Base-by-base conservation (phyloP, 208 protist species). In the Leishmania tarentolae region DNA sequence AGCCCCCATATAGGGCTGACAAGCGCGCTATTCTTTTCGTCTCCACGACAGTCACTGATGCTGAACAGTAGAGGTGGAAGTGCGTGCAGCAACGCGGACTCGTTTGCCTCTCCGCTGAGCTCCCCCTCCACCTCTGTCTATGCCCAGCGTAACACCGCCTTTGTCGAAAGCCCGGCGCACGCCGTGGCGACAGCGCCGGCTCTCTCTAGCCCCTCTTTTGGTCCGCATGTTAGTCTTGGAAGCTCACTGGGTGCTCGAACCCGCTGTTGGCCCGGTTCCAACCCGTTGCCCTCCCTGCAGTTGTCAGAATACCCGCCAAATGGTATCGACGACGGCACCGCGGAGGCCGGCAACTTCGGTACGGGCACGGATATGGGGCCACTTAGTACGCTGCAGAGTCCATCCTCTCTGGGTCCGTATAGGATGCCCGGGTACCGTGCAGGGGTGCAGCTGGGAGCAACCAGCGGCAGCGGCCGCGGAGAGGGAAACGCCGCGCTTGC, bases 341-440 rank as follows among this genome's bases (percentile, higher is more conserved):
- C 28, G 42, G 73, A 73, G 46, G 61, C 46, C 40, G 28, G 61
- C 61, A 53, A 44, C 21, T 63, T 46, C 42, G 42, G 1, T 59
- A 75, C 63, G 52, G 35, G 35, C n/a, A 65, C 28, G 11, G 79
- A 83, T n/a, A 21, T 46, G 40, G 35, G 59, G 9, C 47, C 21
- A n/a, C 8, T 76, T 68, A 84, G 75, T 69, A 31, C 35, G 3
- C 80, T 66, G 53, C 80, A 79, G 66, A 78, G 74, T 44, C 80
- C 80, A 0, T 59, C 74, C 3, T 75, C 80, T 0, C 80, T 66
- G 1, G 53, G 73, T 8, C 47, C 66, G 42, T 61, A 79, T 42
- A 52, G 74, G 7, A 59, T 83, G 75, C 46, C 80, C 21, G 53
- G 79, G 40, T 69, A 83, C 66, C 73, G 80, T 53, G 31, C 72